Conservation (phyloP, 192 early-diverging fungal genomes). For the Linnemannia hyalina region DNA sequence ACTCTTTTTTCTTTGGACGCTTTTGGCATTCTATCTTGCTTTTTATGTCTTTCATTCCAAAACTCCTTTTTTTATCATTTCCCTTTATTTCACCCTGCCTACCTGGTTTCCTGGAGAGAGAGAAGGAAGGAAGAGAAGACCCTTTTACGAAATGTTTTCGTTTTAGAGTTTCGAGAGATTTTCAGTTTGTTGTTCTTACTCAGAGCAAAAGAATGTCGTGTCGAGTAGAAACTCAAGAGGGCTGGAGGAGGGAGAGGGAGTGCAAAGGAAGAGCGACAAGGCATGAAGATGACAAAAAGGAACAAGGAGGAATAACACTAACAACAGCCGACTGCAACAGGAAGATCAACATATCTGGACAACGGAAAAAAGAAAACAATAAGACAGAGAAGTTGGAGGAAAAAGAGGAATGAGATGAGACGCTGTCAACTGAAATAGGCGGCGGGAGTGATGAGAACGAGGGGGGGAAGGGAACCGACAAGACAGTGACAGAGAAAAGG, state of each 20-base stretch:
- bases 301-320: too few relatives aligned
- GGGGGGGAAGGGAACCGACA: not conserved
- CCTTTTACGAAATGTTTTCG: not conserved
- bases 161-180: conserved; percentile 7
- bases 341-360: too few relatives aligned
- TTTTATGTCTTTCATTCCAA: not conserved
- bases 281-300: too few relatives aligned
- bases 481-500: not conserved
- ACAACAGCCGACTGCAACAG: too few relatives aligned
- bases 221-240: not conserved
- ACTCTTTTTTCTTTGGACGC: not conserved
- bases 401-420: too few relatives aligned
- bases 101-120: not conserved
- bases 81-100: not conserved
- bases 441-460: too few relatives aligned
- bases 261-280: not conserved
- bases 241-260: not conserved
- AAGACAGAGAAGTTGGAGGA: too few relatives aligned
- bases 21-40: not conserved
- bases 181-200: not conserved
- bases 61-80: not conserved
- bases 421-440: too few relatives aligned
- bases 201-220: not conserved
- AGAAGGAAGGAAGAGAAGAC: not conserved
- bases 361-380: too few relatives aligned